A percentile compares a stretch with the other conserved stretches of the same genome.
These are phyloP conservation scores for Coniochaeta ligniaria DNA, from an alignment of 2,329 filamentous ascomycete species.

Conservation along the genomic window DNA sequence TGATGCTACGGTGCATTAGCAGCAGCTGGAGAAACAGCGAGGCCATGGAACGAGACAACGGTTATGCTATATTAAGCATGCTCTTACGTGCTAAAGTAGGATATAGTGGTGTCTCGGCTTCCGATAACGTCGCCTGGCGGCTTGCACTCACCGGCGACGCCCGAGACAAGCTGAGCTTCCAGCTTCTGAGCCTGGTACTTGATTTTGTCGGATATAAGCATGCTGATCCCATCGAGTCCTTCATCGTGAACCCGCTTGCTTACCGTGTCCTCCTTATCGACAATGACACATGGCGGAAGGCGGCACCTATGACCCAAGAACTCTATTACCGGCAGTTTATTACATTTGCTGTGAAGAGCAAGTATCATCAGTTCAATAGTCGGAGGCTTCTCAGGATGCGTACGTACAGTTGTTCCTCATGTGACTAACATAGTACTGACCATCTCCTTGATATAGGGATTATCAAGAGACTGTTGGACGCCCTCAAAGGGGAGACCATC, in stretches of 20 bases:
- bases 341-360: conserved; percentile 82
- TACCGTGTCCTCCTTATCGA: conserved; percentile 91
- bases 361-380: conserved; percentile 87
- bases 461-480: conserved; percentile 82
- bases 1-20: conserved; percentile 78
- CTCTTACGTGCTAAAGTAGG: conserved; percentile 79
- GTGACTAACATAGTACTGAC: neutral
- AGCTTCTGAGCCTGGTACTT: conserved; percentile 70
- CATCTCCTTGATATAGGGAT: conserved; percentile 50
- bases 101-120: conserved; percentile 29
- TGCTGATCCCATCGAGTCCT: conserved; percentile 72
- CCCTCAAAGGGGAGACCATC: conserved; percentile 78
- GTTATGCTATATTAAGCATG: conserved; percentile 81
- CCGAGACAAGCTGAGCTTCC: conserved; percentile 46
- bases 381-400: conserved; percentile 84
- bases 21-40: conserved; percentile 97
- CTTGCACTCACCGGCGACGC: conserved; percentile 43
- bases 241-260: conserved; percentile 91
- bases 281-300: conserved; percentile 85
- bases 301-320: conserved; percentile 68
- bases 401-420: conserved; percentile 35
- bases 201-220: conserved; percentile 85
- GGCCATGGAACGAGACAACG: conserved; percentile 93
- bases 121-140: conserved; percentile 26
- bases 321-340: conserved; percentile 91